phyloP scores from a whole-genome alignment of 768 basidiomycete genomes.

The Lentinus tigrinus region DNA sequence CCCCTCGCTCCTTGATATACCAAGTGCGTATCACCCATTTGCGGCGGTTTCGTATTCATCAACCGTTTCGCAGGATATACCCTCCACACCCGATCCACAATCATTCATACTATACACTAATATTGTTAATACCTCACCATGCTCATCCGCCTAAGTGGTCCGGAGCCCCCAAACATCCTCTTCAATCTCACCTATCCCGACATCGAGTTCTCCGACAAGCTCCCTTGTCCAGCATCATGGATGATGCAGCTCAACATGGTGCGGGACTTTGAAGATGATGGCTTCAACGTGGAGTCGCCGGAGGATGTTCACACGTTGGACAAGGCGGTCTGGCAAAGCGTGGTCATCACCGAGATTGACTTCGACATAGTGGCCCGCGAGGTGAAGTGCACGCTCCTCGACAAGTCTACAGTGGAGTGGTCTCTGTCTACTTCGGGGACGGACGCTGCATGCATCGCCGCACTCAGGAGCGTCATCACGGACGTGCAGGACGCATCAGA shows the following conservation, averaged over 20 bases:
- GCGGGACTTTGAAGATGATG: slow-evolving; percentile 40
- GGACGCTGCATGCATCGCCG: slow-evolving; percentile 38
- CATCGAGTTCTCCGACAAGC: slow-evolving; percentile 23
- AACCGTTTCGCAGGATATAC: slow-evolving; percentile 3
- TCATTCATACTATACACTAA: slow-evolving; percentile 10
- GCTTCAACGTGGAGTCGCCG: slow-evolving; percentile 46
- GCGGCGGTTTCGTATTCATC: not conserved
- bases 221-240: slow-evolving; percentile 10
- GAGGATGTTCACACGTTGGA: slow-evolving; percentile 56
- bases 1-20: not conserved
- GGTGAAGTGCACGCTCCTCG: slow-evolving; percentile 56
- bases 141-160: slow-evolving; percentile 55
- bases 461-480: slow-evolving; percentile 49
- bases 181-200: slow-evolving; percentile 53
- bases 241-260: slow-evolving; percentile 2
- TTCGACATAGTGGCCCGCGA: slow-evolving; percentile 53
- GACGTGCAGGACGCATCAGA: slow-evolving; percentile 45
- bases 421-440: slow-evolving; percentile 29
- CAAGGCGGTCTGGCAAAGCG: slow-evolving; percentile 54
- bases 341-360: slow-evolving; percentile 55
- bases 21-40: slow-evolving; percentile 1
- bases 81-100: slow-evolving; percentile 1
- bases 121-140: slow-evolving; percentile 33
- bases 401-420: slow-evolving; percentile 53
- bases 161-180: slow-evolving; percentile 50